Base-by-base conservation (phyloP, 805 yeast species). In the Sugiyamaella marilandica region DNA sequence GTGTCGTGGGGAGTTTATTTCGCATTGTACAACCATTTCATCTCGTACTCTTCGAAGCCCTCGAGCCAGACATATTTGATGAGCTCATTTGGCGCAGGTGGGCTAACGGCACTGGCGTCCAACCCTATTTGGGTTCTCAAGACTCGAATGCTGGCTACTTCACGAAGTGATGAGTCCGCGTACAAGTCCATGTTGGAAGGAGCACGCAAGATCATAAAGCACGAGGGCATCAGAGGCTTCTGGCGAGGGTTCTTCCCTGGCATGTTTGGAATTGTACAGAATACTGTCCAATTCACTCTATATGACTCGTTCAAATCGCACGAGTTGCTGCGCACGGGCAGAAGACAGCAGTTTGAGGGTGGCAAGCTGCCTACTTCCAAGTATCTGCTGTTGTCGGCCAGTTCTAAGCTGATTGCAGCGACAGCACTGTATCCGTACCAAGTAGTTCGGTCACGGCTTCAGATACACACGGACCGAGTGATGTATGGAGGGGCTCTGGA, bases 51-150 rank as follows among this genome's bases (percentile, higher is more conserved):
- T 8, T 50, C 55, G n/a, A 54, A 56, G 14, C 14, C 53, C 47
- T 41, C 50, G 19, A 31, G 26, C 45, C 26, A 54, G 54, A 18
- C 45, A 47, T 81, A 81, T 66, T 61, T 84, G 29, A 50, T 70
- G 2, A 70, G 84, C 46, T 86, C 90, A 1, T 76, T 82, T 46
- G 57, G 75, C 1, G 90, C 97, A 0, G 99, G 99, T 0, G 63
- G 82, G 39, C 62, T 82, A 4, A 88, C 97, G 0, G 79, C 95
- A 0, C 51, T 88, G 0, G 41, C 87, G 13, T 91, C 99, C 0
- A 94, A 90, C 64, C 99, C 99, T 0, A 78, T 92, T 10, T 92
- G 99, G 99, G 96, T 94, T 1, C 67, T 94, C 16, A 94, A 94
- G 68, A 94, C 99, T 0, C 75, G 98, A 56, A 84, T 92, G 59